A percentile compares a stretch with the other conserved stretches of the same genome.
Evolutionary conservation across 139 green algal species (phyloP).

Genomic region (Chlorella sorokiniana): DNA sequence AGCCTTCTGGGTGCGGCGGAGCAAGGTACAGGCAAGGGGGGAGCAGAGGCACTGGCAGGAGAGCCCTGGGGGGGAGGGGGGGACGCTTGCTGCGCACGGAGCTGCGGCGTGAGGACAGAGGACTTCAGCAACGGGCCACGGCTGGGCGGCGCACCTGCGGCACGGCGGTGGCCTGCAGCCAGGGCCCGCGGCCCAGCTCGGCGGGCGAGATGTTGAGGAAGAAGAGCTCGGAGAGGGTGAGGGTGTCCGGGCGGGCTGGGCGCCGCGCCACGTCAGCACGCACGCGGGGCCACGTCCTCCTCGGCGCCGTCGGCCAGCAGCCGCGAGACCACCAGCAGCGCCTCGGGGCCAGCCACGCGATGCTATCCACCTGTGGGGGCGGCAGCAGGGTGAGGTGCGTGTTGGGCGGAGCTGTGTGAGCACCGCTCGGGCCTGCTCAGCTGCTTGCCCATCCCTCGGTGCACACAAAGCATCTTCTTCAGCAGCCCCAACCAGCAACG

Average conservation of each 20-base stretch:
- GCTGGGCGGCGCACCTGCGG: slow-evolving; percentile 37
- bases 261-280: slow-evolving; percentile 34
- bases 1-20: too few relatives aligned
- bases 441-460: background rate
- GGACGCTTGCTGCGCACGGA: too few relatives aligned
- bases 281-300: slow-evolving; percentile 19
- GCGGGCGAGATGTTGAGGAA: background rate
- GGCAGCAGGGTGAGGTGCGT: background rate
- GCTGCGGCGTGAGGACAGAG: background rate
- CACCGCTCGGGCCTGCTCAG: too few relatives aligned
- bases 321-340: slow-evolving; percentile 20
- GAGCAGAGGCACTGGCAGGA: too few relatives aligned
- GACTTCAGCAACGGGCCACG: background rate
- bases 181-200: background rate
- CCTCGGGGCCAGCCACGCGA: slow-evolving; percentile 1
- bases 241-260: background rate
- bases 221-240: slow-evolving; percentile 32
- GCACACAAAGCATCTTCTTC: too few relatives aligned
- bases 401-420: background rate
- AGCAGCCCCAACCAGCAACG: too few relatives aligned
- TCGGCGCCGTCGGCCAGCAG: slow-evolving; percentile 2
- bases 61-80: too few relatives aligned
- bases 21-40: too few relatives aligned
- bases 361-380: slow-evolving; percentile 28
- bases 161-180: slow-evolving; percentile 21